Evolutionary conservation across 805 yeast species (phyloP).

Genomic region (Kazachstania kunashirensis): DNA sequence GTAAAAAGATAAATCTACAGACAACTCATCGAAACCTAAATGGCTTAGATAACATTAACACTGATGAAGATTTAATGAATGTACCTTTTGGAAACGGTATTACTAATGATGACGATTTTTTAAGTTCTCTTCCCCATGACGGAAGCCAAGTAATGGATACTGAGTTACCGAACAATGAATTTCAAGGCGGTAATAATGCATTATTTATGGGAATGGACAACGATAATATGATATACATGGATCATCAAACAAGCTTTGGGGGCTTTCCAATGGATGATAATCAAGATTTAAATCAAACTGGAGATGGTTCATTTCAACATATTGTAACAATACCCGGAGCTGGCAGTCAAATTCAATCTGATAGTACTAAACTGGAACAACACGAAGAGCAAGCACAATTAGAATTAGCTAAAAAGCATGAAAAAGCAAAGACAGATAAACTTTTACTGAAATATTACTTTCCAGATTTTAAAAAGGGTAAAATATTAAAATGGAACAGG

Average conservation of each 20-base stretch:
- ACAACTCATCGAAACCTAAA: neutral
- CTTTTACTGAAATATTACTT: slow-evolving; percentile 38
- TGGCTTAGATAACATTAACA: neutral
- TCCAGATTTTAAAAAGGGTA: slow-evolving; percentile 43
- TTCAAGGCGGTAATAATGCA: slow-evolving; percentile 24
- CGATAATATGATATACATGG: slow-evolving; percentile 11
- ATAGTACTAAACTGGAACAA: slow-evolving; percentile 3
- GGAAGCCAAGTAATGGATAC: slow-evolving; percentile 3
- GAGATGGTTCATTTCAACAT: no score
- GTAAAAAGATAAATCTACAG: neutral
- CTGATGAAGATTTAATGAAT: neutral
- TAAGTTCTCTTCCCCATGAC: slow-evolving; percentile 5
- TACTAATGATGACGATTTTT: slow-evolving; percentile 3
- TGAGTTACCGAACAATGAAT: slow-evolving; percentile 8
- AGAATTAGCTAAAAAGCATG: slow-evolving; percentile 2
- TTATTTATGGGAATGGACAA: slow-evolving; percentile 26
- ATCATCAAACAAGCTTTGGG: slow-evolving; percentile 14
- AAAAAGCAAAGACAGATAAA: slow-evolving; percentile 24
- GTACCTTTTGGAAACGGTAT: slow-evolving; percentile 3
- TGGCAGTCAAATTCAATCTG: neutral
- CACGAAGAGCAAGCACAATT: slow-evolving; percentile 6
- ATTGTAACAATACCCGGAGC: neutral
- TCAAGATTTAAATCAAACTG: neutral
- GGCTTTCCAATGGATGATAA: slow-evolving; percentile 11
- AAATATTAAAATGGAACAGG: slow-evolving; percentile 46